Evolutionary conservation across 306 rosid species (phyloP).

Genomic region (Oxytropis ochrocephala): DNA sequence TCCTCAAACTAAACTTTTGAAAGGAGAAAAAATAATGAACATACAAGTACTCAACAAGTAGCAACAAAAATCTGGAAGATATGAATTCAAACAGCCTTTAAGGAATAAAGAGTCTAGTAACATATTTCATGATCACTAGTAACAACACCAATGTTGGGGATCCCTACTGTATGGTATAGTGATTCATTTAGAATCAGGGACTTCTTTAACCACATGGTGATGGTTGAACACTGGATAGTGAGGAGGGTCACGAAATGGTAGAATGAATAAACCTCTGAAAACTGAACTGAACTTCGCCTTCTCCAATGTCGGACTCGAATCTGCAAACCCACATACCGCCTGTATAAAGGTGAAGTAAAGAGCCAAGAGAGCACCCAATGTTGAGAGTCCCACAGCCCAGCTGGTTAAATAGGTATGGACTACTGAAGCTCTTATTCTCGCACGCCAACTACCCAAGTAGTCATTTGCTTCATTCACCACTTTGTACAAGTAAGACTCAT

Average conservation of each 20-base stretch:
- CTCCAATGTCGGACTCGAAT: background rate
- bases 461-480: constrained; percentile 24
- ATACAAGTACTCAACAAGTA: no score
- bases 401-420: constrained; percentile 35
- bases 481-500: constrained; percentile 27
- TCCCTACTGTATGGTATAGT: no score
- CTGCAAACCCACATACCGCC: background rate
- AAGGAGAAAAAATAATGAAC: no score
- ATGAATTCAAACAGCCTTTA: no score
- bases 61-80: no score
- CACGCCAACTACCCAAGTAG: constrained; percentile 4
- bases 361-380: constrained; percentile 29
- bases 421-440: constrained; percentile 15
- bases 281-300: background rate
- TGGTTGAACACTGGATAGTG: background rate
- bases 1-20: no score
- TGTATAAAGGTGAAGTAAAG: constrained; percentile 32
- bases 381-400: constrained; percentile 41
- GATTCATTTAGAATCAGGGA: no score
- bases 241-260: background rate
- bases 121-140: no score
- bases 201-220: no score
- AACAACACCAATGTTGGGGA: no score
- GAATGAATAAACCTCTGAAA: background rate
- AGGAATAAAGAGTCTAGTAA: no score